Conservation (phyloP, 73 alveolate species). For the Uronychia binucleata region DNA sequence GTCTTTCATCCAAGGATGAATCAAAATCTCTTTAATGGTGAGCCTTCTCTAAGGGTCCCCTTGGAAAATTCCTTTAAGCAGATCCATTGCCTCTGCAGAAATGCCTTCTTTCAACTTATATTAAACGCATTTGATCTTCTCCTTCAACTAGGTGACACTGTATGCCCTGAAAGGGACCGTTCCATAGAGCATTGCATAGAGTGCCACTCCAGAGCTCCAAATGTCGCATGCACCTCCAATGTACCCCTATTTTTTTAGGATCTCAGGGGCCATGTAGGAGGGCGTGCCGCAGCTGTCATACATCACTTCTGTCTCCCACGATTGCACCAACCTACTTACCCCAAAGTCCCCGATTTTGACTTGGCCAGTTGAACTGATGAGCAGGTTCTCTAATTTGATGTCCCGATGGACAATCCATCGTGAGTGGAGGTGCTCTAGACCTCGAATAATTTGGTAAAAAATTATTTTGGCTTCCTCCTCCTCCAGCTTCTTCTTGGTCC, state of each 20-base stretch:
- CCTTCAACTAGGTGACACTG: not conserved
- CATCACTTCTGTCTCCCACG: slow-evolving; percentile 7
- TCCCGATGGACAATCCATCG: slow-evolving; percentile 91
- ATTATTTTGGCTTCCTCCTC: slow-evolving; percentile 75
- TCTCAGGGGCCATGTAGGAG: slow-evolving; percentile 42
- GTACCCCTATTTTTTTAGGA: not conserved
- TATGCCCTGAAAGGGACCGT: not conserved
- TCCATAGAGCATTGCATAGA: not conserved
- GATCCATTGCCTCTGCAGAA: slow-evolving; percentile 68
- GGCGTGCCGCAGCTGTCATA: slow-evolving; percentile 55
- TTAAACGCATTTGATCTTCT: not conserved
- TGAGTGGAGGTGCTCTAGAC: slow-evolving; percentile 75
- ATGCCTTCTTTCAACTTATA: slow-evolving; percentile 60
- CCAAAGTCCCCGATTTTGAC: slow-evolving; percentile 52
- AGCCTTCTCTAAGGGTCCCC: slow-evolving; percentile 78
- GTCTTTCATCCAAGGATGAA: slow-evolving; percentile 84
- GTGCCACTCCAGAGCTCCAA: not conserved
- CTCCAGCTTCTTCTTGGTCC: slow-evolving; percentile 79
- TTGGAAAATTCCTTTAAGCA: slow-evolving; percentile 67
- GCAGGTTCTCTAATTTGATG: slow-evolving; percentile 91
- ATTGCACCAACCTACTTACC: slow-evolving; percentile 15
- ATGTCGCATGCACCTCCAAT: not conserved
- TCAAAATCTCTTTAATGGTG: slow-evolving; percentile 65
- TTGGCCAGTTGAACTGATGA: slow-evolving; percentile 46
- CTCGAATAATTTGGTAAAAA: slow-evolving; percentile 71